phyloP scores from a whole-genome alignment of 768 basidiomycete genomes.

The Kwoniella sp. region DNA sequence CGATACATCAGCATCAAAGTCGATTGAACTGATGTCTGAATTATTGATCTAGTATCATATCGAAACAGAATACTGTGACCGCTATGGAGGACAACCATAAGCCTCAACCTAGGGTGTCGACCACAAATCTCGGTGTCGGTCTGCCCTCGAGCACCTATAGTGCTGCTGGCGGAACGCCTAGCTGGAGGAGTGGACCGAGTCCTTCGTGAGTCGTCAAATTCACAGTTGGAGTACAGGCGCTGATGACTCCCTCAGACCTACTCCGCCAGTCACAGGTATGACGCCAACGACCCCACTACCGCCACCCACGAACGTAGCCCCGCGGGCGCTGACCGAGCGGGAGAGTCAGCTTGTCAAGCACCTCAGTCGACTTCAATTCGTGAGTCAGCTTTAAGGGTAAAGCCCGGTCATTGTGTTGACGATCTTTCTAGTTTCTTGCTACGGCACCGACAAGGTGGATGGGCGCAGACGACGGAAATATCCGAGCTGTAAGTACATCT shows the following conservation, averaged over 20 bases:
- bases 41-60: too few relatives aligned
- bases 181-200: slow-evolving; percentile 17
- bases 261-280: slow-evolving; percentile 10
- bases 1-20: too few relatives aligned
- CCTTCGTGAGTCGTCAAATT: slow-evolving; percentile 4
- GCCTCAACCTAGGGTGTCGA: slow-evolving; percentile 17
- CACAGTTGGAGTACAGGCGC: background rate
- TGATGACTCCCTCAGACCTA: slow-evolving; percentile 8
- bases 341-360: slow-evolving; percentile 44
- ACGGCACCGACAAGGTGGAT: slow-evolving; percentile 49
- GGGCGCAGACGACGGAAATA: slow-evolving; percentile 6
- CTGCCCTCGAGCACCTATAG: slow-evolving; percentile 7
- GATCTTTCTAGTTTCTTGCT: slow-evolving; percentile 41
- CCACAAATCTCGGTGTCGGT: slow-evolving; percentile 4
- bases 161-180: slow-evolving; percentile 13
- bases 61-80: background rate
- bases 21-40: too few relatives aligned
- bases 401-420: slow-evolving; percentile 1
- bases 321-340: slow-evolving; percentile 37
- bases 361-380: slow-evolving; percentile 46
- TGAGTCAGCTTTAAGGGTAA: slow-evolving; percentile 20
- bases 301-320: slow-evolving; percentile 28
- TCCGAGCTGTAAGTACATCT: slow-evolving; percentile 10
- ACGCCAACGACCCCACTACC: slow-evolving; percentile 40
- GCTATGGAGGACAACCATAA: slow-evolving; percentile 3